Conservation (phyloP, 176 grass and related monocot genomes). For the Aechmea fasciata region DNA sequence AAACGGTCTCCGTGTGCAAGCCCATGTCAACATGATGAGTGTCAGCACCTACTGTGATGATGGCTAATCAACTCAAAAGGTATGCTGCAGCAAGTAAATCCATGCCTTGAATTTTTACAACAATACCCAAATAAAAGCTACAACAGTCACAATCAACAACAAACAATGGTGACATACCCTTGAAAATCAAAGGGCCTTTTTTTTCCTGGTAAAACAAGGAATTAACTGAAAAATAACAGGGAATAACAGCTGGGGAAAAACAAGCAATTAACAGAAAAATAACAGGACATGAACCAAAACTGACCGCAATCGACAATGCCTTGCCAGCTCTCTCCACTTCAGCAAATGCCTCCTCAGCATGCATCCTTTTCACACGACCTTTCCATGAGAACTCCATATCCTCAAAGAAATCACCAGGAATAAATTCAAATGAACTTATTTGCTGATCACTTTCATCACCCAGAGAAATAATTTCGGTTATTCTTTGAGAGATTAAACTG, state of each 20-base stretch:
- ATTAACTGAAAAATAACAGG: too few relatives aligned
- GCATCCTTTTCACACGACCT: slow-evolving; percentile 81
- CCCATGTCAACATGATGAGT: too few relatives aligned
- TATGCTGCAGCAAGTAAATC: not conserved
- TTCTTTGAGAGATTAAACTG: slow-evolving; percentile 59
- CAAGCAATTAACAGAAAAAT: too few relatives aligned
- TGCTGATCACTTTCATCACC: slow-evolving; percentile 64
- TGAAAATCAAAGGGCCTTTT: too few relatives aligned
- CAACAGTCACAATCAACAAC: not conserved
- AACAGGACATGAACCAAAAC: slow-evolving; percentile 18
- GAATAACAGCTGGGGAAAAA: too few relatives aligned
- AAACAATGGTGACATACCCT: not conserved
- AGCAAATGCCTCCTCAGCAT: slow-evolving; percentile 68
- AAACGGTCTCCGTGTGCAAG: too few relatives aligned
- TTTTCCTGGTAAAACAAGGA: too few relatives aligned
- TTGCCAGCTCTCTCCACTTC: slow-evolving; percentile 70
- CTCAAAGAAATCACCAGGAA: slow-evolving; percentile 84
- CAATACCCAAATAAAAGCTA: not conserved
- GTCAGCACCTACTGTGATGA: not conserved
- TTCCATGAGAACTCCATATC: slow-evolving; percentile 97
- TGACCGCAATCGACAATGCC: slow-evolving; percentile 50
- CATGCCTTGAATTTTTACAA: not conserved
- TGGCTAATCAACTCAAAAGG: not conserved
- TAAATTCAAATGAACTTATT: slow-evolving; percentile 56
- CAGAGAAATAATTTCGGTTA: slow-evolving; percentile 69